A percentile compares a stretch with the other conserved stretches of the same genome.
Conservation (phyloP, 176 grass and related monocot genomes). For the Musa beccarii region DNA sequence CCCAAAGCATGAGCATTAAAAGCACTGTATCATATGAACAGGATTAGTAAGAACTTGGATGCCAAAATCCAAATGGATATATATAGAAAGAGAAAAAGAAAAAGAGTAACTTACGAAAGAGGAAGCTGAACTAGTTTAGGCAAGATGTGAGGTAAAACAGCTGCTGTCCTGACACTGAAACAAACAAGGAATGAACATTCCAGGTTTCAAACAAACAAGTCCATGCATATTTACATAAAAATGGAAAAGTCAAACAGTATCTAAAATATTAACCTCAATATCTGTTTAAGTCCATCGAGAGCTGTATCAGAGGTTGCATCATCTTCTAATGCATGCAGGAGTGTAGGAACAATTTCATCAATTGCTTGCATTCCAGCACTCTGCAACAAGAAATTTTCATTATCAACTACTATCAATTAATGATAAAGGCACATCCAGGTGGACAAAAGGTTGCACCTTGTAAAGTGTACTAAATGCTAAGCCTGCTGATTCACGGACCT, state of each 20-base stretch:
- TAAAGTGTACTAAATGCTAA: constrained; percentile 98
- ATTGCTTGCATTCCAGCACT: constrained; percentile 98
- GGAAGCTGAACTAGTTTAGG: constrained; percentile 91
- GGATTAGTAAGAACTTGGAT: constrained; percentile 28
- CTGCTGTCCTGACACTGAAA: constrained; percentile 78
- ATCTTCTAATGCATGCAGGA: constrained; percentile 83
- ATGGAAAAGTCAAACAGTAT: not conserved
- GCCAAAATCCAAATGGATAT: constrained; percentile 8
- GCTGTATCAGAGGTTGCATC: constrained; percentile 84
- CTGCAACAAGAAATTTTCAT: constrained; percentile 26
- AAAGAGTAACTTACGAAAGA: constrained; percentile 56
- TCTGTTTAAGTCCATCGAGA: constrained; percentile 98
- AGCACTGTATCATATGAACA: constrained; percentile 42
- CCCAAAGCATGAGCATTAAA: constrained; percentile 98
- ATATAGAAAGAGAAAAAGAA: constrained; percentile 4
- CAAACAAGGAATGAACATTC: constrained; percentile 22
- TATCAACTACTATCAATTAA: not conserved
- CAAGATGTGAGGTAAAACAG: constrained; percentile 95
- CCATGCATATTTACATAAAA: not conserved
- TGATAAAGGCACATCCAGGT: not conserved
- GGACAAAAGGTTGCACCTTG: constrained; percentile 42
- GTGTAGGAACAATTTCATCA: constrained; percentile 94
- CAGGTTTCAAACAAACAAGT: not conserved
- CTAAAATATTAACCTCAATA: constrained; percentile 58
- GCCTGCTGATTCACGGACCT: constrained; percentile 97